phyloP scores from a whole-genome alignment of 2,329 filamentous ascomycete species.

The Fusarium sp. region DNA sequence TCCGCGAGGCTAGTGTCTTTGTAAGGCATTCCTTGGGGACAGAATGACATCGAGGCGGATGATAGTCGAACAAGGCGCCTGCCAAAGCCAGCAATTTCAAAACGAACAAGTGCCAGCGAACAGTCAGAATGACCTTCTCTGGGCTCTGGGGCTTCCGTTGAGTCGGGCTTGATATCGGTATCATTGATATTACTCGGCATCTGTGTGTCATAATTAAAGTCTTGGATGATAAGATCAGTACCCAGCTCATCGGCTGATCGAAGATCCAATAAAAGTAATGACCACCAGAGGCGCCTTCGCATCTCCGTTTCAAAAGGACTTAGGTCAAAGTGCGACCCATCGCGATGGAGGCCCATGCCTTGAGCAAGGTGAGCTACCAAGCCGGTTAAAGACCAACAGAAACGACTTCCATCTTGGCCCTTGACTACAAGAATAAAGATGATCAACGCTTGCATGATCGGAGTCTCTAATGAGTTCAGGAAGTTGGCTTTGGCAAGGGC shows the following conservation, averaged over 20 bases:
- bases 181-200: constrained; percentile 65
- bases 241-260: constrained; percentile 66
- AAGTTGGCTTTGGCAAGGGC: constrained; percentile 69
- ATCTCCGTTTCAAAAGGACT: constrained; percentile 70
- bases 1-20: constrained; percentile 48
- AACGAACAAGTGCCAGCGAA: constrained; percentile 61
- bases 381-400: constrained; percentile 70
- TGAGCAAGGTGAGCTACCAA: constrained; percentile 69
- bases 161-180: constrained; percentile 58
- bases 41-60: constrained; percentile 50
- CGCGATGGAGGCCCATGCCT: constrained; percentile 70
- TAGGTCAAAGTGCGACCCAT: constrained; percentile 63
- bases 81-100: constrained; percentile 61
- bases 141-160: constrained; percentile 59
- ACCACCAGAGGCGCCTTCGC: constrained; percentile 70
- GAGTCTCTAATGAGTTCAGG: constrained; percentile 66
- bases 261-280: constrained; percentile 68
- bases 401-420: constrained; percentile 61
- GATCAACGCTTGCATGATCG: constrained; percentile 68
- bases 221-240: constrained; percentile 58
- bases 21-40: constrained; percentile 43
- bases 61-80: constrained; percentile 51
- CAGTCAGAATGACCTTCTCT: constrained; percentile 65
- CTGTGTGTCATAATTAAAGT: constrained; percentile 59
- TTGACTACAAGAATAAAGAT: constrained; percentile 66